These are phyloP conservation scores for Grigorovia yakushimaensis DNA, from an alignment of 805 yeast genomes.

Conservation along the genomic window DNA sequence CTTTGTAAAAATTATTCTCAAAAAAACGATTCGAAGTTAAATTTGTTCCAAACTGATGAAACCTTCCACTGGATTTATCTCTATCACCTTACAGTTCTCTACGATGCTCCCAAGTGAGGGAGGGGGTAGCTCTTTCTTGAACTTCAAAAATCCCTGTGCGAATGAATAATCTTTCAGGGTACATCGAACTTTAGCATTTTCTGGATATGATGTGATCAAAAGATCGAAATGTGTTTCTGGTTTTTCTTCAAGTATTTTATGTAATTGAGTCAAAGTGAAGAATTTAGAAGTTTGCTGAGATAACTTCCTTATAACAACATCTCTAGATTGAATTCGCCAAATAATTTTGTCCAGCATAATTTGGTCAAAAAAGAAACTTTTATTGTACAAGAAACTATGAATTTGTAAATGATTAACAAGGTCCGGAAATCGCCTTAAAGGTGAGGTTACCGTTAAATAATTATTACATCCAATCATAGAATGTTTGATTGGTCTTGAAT, in stretches of 20 bases:
- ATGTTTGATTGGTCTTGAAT: slow-evolving; percentile 41
- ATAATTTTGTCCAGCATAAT: slow-evolving; percentile 31
- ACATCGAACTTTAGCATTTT: slow-evolving; percentile 29
- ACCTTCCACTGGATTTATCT: slow-evolving; percentile 26
- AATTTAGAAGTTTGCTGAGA: slow-evolving; percentile 26
- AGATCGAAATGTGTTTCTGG: slow-evolving; percentile 21
- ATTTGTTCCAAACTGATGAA: not conserved
- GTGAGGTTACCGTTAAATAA: slow-evolving; percentile 79
- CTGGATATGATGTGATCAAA: slow-evolving; percentile 35
- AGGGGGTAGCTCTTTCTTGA: slow-evolving; percentile 15
- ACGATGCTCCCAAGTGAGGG: slow-evolving; percentile 38
- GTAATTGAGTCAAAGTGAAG: slow-evolving; percentile 30
- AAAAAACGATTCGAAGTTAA: not conserved
- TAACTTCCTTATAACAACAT: slow-evolving; percentile 30
- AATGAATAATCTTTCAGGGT: slow-evolving; percentile 21
- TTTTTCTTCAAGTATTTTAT: slow-evolving; percentile 8
- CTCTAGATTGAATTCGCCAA: slow-evolving; percentile 37
- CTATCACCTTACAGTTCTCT: slow-evolving; percentile 31
- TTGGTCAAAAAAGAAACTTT: slow-evolving; percentile 24
- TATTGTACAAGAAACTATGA: slow-evolving; percentile 33
- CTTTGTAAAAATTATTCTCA: not conserved
- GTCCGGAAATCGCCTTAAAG: slow-evolving; percentile 77
- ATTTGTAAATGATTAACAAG: slow-evolving; percentile 72
- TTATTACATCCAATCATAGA: slow-evolving; percentile 49
- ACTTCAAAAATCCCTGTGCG: slow-evolving; percentile 25